Conservation (phyloP, 306 rosid genomes). For the Corylus avellana region DNA sequence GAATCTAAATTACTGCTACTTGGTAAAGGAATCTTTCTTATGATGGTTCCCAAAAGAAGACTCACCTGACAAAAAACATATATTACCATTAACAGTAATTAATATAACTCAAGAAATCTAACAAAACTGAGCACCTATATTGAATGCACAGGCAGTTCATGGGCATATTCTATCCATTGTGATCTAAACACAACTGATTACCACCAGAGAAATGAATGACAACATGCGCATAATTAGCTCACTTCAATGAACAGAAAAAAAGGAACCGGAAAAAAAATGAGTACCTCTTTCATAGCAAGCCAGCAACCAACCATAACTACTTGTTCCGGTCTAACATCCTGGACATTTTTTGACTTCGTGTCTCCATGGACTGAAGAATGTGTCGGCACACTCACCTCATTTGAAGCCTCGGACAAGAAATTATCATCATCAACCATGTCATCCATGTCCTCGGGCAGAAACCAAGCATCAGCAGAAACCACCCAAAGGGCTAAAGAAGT, state of each 20-base stretch:
- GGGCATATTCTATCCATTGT: neutral
- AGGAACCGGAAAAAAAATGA: conserved; percentile 3
- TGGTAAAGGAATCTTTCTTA: conserved; percentile 86
- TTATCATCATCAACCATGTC: conserved; percentile 66
- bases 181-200: neutral
- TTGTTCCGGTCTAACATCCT: conserved; percentile 68
- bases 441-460: conserved; percentile 90
- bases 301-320: conserved; percentile 99
- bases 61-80: conserved; percentile 67
- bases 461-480: conserved; percentile 97
- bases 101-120: neutral
- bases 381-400: conserved; percentile 43
- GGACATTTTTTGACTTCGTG: conserved; percentile 40
- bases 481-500: conserved; percentile 94
- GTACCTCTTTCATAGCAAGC: conserved; percentile 99
- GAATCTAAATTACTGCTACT: conserved; percentile 45
- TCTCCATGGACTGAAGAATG: conserved; percentile 49
- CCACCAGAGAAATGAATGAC: neutral
- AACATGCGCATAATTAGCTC: neutral
- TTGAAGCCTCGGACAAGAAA: conserved; percentile 60
- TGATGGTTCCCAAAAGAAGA: conserved; percentile 94
- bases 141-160: neutral
- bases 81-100: conserved; percentile 12
- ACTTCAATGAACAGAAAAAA: conserved; percentile 8
- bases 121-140: neutral